Base-by-base conservation (phyloP, 768 basidiomycete genomes). In the Hypholoma fasciculare region DNA sequence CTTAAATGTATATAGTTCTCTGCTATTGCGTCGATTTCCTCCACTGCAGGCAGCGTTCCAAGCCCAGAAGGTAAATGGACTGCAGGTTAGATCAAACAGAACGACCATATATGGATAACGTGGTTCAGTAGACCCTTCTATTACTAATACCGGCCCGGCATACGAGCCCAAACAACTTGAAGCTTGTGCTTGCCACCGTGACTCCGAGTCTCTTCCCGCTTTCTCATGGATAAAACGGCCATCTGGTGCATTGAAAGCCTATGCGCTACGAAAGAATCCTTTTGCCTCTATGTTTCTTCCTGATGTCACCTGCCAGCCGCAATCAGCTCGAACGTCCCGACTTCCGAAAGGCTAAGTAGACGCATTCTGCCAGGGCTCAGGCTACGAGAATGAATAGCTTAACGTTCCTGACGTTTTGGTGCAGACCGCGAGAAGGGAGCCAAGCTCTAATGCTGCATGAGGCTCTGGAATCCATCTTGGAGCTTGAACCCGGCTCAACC, bases 101-200 rank as follows among this genome's bases (percentile, higher is more conserved):
- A 55, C 54, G 52, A 58, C 72, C 73, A 70, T 71, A 69, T 72
- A 71, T 71, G 67, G 73, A 65, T 65, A 72, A 72, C 72, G 71
- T 74, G 66, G 71, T 74, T 74, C 69, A 68, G 51, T 57, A 38
- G 11, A n/a, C 26, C 48, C 19, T 42, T 34, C 30, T 34, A 7
- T 34, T 34, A 34, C 34, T 7, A 12, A 30, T n/a, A 39, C 57
- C 60, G 62, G 50, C 44, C 53, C 52, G 55, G 36, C 30, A 34
- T 7, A 9, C 9, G 30, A 34, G 6, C 30, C 30, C 23, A 23
- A 34, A 34, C 30, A 34, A 34, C 30, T 23, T 4, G 23, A 23
- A 23, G 23, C n/a, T n/a, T n/a, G 23, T 23, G 23, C 23, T 23
- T 23, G 23, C 23, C 23, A 34, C 9, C 30, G 30, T 9, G 30